Evolutionary conservation across 768 basidiomycete species (phyloP).

Genomic region (Trametes meyenii): DNA sequence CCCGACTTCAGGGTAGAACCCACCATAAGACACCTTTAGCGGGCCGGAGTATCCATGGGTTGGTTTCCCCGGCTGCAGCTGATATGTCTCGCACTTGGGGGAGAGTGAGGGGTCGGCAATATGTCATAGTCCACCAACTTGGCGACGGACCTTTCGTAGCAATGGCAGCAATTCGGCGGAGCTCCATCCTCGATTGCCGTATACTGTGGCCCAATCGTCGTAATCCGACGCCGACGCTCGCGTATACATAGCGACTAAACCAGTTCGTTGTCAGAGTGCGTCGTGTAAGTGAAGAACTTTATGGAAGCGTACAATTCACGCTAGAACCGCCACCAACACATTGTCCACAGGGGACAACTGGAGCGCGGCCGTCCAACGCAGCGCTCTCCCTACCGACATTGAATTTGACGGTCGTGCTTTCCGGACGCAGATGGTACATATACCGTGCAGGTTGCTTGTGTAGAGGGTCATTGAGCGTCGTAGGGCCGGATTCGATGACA

Average conservation of each 20-base stretch:
- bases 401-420: conserved; percentile 45
- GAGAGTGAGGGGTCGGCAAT: neutral
- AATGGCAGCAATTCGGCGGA: conserved; percentile 56
- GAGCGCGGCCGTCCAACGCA: conserved; percentile 46
- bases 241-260: conserved; percentile 43
- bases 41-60: conserved; percentile 42
- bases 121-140: neutral
- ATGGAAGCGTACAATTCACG: conserved; percentile 50
- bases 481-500: conserved; percentile 60
- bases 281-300: too few species aligned
- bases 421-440: conserved; percentile 42
- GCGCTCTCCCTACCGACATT: conserved; percentile 43
- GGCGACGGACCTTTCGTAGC: conserved; percentile 42
- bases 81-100: conserved; percentile 37
- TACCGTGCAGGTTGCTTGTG: conserved; percentile 59
- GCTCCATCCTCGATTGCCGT: conserved; percentile 61
- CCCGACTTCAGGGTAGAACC: conserved; percentile 42
- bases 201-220: conserved; percentile 54
- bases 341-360: conserved; percentile 47
- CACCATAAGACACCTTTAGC: conserved; percentile 44
- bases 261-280: neutral
- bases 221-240: conserved; percentile 62
- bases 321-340: conserved; percentile 61
- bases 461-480: conserved; percentile 45
- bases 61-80: conserved; percentile 28